Evolutionary conservation across 805 yeast genomes (phyloP), one percentile per base, ranked within the genome.

Genomic region (Sporopachydermia quercuum): DNA sequence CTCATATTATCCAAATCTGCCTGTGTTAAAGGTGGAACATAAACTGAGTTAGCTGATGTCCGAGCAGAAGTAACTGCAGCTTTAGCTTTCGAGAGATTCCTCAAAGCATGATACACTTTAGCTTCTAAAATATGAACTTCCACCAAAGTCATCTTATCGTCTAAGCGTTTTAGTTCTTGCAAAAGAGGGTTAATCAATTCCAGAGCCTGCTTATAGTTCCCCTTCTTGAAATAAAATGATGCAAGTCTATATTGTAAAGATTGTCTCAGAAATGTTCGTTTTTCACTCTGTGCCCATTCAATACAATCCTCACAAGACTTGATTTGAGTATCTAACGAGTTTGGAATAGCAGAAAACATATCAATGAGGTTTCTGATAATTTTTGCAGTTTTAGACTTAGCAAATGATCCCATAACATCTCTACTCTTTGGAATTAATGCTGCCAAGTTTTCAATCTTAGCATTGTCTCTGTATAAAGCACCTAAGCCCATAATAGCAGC

Each of bases 31-130:
- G 96, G 82, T 5, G 97, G 94, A 43, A 18, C 4, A 63, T 87
- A 93, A 39, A 91, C 84, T 16, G 96, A 73, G 58, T 91, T 93
- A n/a, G 98, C 98, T 2, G 94, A 80, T 0, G 98, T 91, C 59
- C 97, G 74, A 2, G 98, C 96, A 37, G 94, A 78, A 2, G 97
- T 86, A 50, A 91, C 68, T 2, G 96, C 78, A 4, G 97, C 96
- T 51, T 83, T 75, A 3, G 95, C 74, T 62, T 89, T 91, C 3
- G 96, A 81, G 51, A 83, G 70, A 58, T 91, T 91, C 57, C 96
- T 74, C 51, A 91, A 67, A 18, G 94, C 86, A 57, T 87, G 95
- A 58, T 80, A 91, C 34, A 84, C 85, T 53, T 85, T 79, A 15
- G 91, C 71, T 58, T 91, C 97, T 46, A 91, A 71, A 47, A 91